Base-by-base conservation (phyloP, 441 rosid species). In the Adansonia gregorii region DNA sequence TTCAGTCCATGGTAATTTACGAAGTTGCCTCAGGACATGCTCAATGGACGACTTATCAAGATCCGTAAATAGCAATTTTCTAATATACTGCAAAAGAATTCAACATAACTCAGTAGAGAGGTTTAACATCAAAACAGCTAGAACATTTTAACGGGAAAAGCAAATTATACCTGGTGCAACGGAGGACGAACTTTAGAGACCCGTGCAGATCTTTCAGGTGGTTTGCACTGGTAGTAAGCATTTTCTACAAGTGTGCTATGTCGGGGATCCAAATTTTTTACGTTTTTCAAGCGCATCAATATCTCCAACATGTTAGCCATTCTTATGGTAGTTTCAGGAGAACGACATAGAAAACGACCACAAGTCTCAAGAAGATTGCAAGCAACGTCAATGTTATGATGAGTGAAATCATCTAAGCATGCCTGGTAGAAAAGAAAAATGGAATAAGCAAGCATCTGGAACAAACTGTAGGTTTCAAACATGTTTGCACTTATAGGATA, bases 331-430 rank as follows among this genome's bases (percentile, higher is more conserved):
- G 98, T 97, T 86, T 97, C 99, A 75, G 98, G 96, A 84, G 99
- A 97, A 35, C 98, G 97, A 78, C 93, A 97, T 67, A 97, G 90
- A 86, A 95, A 97, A 76, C 98, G 97, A 39, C 99, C 99, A 82
- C 99, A 97, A 7, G 99, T 97, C 94, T 97, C 98, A 59, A 93
- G 91, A 83, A 97, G 99, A 90, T 93, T 93, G 89, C 99, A 97
- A 65, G 98, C 98, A 63, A 93, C 97, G 78, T 97, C 99, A 83
- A 97, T 97, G 90, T 97, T 97, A 84, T 97, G 99, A 83, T 95
- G 99, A 80, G 97, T 90, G 82, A 97, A 97, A 82, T 97, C 99
- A 87, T 97, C 99, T 79, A 92, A 87, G 88, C 99, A 97, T 76
- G 98, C 89, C 99, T 97, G 89, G 74, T 52, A 81, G 73, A 72